Conservation (phyloP, 2,329 filamentous ascomycete species). For the Talaromyces islandicus region DNA sequence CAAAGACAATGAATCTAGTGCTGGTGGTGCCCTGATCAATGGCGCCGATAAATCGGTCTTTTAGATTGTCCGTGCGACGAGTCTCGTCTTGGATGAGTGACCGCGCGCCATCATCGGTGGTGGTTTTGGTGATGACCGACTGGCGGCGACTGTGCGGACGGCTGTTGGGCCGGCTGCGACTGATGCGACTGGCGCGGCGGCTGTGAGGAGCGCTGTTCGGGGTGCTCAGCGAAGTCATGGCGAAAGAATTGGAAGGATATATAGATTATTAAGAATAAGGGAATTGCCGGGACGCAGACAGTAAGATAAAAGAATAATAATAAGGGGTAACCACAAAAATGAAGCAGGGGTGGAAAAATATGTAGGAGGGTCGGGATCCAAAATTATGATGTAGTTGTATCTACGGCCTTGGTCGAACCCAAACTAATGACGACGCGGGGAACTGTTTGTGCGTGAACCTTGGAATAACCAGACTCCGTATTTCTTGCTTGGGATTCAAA, state of each 20-base stretch:
- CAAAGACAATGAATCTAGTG: conserved; percentile 84
- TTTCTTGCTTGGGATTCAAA: not conserved
- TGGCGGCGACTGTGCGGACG: conserved; percentile 12
- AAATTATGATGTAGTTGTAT: conserved; percentile 1
- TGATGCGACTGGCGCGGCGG: not conserved
- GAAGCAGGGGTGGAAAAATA: not conserved
- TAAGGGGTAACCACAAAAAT: not conserved
- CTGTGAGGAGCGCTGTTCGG: not conserved
- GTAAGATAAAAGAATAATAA: not conserved
- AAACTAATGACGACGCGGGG: conserved; percentile 14
- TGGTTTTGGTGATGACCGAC: conserved; percentile 22
- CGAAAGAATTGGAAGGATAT: not conserved
- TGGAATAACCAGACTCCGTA: not conserved
- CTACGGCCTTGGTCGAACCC: conserved; percentile 16
- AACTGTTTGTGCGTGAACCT: too few species aligned
- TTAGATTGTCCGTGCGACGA: conserved; percentile 25
- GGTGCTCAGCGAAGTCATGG: conserved; percentile 8
- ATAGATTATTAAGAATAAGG: not conserved
- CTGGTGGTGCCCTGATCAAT: conserved; percentile 91
- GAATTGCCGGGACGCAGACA: not conserved
- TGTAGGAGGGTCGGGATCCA: not conserved
- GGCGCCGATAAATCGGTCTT: conserved; percentile 64
- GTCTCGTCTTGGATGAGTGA: conserved; percentile 30
- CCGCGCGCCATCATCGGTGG: conserved; percentile 28
- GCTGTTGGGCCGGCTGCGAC: not conserved